phyloP scores from a whole-genome alignment of 306 rosid species.

The Acacia acuminata region DNA sequence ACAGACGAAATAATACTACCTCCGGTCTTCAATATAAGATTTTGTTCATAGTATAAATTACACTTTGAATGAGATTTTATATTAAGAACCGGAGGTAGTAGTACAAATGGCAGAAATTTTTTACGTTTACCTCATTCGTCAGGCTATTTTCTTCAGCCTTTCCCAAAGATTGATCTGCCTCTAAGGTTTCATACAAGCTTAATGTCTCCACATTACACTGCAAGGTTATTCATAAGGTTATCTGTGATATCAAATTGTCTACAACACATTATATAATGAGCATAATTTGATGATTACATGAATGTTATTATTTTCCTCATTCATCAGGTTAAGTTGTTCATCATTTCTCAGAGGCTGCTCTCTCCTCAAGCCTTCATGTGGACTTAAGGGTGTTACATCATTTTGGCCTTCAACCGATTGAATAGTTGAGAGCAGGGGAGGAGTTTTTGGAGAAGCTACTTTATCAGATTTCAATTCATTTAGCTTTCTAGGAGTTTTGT shows the following conservation, averaged over 20 bases:
- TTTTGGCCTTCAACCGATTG: constrained; percentile 41
- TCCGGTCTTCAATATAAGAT: no score
- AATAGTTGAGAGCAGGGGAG: constrained; percentile 37
- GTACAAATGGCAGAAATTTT: background rate
- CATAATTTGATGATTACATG: background rate
- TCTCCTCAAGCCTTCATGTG: constrained; percentile 21
- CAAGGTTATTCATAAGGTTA: background rate
- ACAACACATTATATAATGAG: background rate
- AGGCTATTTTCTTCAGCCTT: constrained; percentile 24
- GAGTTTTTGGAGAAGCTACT: constrained; percentile 60
- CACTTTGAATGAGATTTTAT: no score
- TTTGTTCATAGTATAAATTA: no score
- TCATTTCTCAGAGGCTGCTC: constrained; percentile 23
- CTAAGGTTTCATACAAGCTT: constrained; percentile 17
- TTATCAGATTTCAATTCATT: constrained; percentile 27
- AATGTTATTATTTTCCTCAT: background rate
- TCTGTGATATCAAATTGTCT: background rate
- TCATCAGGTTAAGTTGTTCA: constrained; percentile 12
- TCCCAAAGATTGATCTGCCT: constrained; percentile 9
- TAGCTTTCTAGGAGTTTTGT: constrained; percentile 21
- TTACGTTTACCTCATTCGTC: constrained; percentile 38
- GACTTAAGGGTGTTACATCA: constrained; percentile 24
- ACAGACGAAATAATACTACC: background rate
- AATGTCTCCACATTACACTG: background rate
- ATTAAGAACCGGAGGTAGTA: no score